Evolutionary conservation across 1,284 basidiomycete genomes (phyloP).

Genomic region (Microbotryum scabiosae): DNA sequence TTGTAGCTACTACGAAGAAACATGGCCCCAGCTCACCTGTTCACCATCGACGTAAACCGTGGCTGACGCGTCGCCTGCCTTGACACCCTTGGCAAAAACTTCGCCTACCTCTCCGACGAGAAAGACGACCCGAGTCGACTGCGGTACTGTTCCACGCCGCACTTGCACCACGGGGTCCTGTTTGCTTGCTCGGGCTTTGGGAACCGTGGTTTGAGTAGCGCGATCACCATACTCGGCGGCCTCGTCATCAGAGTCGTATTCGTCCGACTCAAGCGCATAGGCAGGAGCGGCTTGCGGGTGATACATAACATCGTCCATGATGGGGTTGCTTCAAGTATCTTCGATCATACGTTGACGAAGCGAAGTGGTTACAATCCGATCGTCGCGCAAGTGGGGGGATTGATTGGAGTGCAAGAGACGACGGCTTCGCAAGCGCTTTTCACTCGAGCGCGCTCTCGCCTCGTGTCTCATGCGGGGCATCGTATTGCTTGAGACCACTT

Average conservation of each 20-base stretch:
- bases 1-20: too few species aligned
- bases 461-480: too few species aligned
- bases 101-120: slow-evolving; percentile 25
- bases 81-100: slow-evolving; percentile 10
- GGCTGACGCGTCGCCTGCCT: slow-evolving; percentile 1
- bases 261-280: slow-evolving; percentile 23
- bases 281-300: slow-evolving; percentile 5
- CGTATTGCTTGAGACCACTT: too few species aligned
- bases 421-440: too few species aligned
- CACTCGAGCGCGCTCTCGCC: too few species aligned
- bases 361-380: not conserved
- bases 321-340: not conserved
- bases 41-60: slow-evolving; percentile 16
- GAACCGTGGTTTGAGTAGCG: not conserved
- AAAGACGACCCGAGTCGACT: slow-evolving; percentile 14
- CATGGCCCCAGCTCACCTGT: too few species aligned
- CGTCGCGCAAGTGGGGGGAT: not conserved
- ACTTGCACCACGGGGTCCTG: slow-evolving; percentile 14
- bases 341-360: too few species aligned
- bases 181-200: not conserved
- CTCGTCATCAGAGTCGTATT: slow-evolving; percentile 21
- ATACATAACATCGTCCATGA: not conserved
- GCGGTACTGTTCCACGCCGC: not conserved
- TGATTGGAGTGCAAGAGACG: not conserved
- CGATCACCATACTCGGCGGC: not conserved